These are phyloP conservation scores for Kondoa malvinella DNA, from an alignment of 768 basidiomycete genomes.

Conservation along the genomic window DNA sequence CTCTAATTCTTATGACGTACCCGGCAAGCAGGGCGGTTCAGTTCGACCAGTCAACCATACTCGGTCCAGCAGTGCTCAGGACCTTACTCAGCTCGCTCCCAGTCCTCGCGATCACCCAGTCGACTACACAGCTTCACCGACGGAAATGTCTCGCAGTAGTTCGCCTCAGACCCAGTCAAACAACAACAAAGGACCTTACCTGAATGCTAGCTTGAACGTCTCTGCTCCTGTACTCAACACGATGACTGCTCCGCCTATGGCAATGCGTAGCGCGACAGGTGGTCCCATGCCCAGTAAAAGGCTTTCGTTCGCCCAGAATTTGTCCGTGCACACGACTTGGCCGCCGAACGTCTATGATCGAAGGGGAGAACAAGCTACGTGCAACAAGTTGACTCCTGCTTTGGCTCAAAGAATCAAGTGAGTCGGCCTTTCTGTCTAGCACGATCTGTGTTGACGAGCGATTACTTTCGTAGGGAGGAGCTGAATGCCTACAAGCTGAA, in stretches of 20 bases:
- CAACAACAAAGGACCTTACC: slow-evolving; percentile 27
- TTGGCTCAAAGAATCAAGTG: slow-evolving; percentile 85
- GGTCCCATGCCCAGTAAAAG: slow-evolving; percentile 41
- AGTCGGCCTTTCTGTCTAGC: slow-evolving; percentile 21
- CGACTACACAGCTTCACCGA: not conserved
- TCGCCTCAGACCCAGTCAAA: slow-evolving; percentile 21
- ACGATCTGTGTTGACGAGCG: slow-evolving; percentile 1
- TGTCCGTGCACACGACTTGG: slow-evolving; percentile 96
- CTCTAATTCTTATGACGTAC: slow-evolving; percentile 26
- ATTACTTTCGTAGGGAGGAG: slow-evolving; percentile 42
- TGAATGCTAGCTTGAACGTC: slow-evolving; percentile 61
- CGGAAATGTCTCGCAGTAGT: slow-evolving; percentile 14
- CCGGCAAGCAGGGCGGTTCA: slow-evolving; percentile 19
- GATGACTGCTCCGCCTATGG: slow-evolving; percentile 38
- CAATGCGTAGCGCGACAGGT: slow-evolving; percentile 55
- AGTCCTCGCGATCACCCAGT: not conserved
- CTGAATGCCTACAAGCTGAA: slow-evolving; percentile 80
- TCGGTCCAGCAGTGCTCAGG: slow-evolving; percentile 45
- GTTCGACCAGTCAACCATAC: too few relatives aligned
- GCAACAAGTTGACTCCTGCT: slow-evolving; percentile 85
- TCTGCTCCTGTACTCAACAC: slow-evolving; percentile 73
- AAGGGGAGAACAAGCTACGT: slow-evolving; percentile 86
- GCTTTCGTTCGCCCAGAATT: slow-evolving; percentile 72
- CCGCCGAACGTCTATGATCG: slow-evolving; percentile 77
- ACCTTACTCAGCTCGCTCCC: not conserved